Base-by-base conservation (phyloP, 2,329 filamentous ascomycete genomes). In the Colletotrichum truncatum region DNA sequence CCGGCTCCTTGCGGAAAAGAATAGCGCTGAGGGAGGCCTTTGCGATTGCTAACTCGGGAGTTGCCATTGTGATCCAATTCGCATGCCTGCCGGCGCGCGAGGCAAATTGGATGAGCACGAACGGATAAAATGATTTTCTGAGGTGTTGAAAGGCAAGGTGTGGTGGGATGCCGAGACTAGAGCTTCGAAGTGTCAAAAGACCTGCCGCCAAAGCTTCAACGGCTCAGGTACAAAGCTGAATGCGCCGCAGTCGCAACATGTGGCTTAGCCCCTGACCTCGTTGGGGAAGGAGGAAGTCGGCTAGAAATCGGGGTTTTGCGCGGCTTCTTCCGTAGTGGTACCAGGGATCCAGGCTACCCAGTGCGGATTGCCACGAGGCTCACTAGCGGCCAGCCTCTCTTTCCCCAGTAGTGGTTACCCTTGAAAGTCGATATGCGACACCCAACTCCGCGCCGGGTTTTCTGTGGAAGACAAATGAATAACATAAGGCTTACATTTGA, bases 11-110 rank as follows among this genome's bases (percentile, higher is more conserved):
- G 67, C 91, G 89, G 63, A 95, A 85, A 41, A 95, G 87, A 9
- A 89, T 85, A 25, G 91, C 91, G 6, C 89, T 87, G 70, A 96
- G 87, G n/a, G 91, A 87, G 39, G 92, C 91, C 80, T 93, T 94
- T 68, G 91, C 89, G 70, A 95, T 93, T 72, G 90, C 90, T 66
- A 94, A 79, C 76, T 92, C 87, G 70, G 91, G 89, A 45, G 88
- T 88, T 16, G 88, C 84, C 89, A 92, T 92, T 53, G 67, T 70
- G 49, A 6, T 14, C 10, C 25, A 4, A 8, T 34, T 52, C 36
- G 58, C 63, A 51, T 52, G 32, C 62, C 56, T 57, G 51, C 38
- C 21, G 43, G 25, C 16, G 28, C 16, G 32, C 48, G 12, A 45
- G 16, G 28, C 9, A 36, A 36, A 16, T 23, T n/a, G n/a, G n/a